Evolutionary conservation across 108 stramenopile genomes (phyloP).

Genomic region (Fragilaria crotonensis): DNA sequence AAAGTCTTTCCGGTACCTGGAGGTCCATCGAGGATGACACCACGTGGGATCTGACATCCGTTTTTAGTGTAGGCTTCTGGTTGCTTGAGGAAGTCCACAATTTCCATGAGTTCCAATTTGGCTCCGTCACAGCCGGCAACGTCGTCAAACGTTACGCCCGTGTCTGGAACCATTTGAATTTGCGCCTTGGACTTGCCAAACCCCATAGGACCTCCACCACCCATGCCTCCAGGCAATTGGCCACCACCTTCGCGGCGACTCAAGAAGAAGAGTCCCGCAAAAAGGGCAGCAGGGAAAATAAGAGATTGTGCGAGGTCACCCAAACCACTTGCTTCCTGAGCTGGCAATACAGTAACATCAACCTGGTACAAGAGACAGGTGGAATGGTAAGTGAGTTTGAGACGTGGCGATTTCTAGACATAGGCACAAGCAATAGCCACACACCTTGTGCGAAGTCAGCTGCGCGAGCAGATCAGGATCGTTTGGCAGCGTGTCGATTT

Average conservation of each 20-base stretch:
- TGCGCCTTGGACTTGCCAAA: conserved; percentile 86
- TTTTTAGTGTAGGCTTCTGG: conserved; percentile 83
- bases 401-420: too few relatives aligned
- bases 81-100: conserved; percentile 95
- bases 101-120: conserved; percentile 98
- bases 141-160: conserved; percentile 88
- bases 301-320: conserved; percentile 78
- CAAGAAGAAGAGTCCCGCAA: conserved; percentile 90
- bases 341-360: conserved; percentile 80
- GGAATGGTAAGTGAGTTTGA: not conserved
- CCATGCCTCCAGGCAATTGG: conserved; percentile 44
- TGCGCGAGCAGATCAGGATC: conserved; percentile 88
- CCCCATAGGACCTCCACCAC: conserved; percentile 75
- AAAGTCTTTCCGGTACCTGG: conserved; percentile 96
- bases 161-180: conserved; percentile 85
- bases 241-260: conserved; percentile 68
- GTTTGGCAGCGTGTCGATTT: conserved; percentile 87
- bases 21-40: conserved; percentile 90
- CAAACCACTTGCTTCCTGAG: conserved; percentile 67
- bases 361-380: too few relatives aligned
- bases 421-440: too few relatives aligned
- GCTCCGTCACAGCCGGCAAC: conserved; percentile 99
- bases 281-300: conserved; percentile 81
- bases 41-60: conserved; percentile 97
- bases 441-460: conserved; percentile 85